Evolutionary conservation across 176 grass and related monocot species (phyloP).

Genomic region (Oryza rufipogon): DNA sequence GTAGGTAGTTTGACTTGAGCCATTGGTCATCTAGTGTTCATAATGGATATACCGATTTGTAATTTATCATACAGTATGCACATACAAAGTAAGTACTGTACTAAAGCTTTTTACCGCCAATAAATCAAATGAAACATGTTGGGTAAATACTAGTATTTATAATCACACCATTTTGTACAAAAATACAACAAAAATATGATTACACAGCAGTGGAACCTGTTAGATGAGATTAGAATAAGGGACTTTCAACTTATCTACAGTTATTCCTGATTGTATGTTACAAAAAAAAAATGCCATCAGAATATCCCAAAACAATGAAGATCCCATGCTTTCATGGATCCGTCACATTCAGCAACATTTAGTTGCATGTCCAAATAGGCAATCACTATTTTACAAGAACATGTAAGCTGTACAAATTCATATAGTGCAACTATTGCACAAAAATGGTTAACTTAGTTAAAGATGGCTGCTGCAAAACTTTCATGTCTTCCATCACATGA

Average conservation of each 20-base stretch:
- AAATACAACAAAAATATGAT: slow-evolving; percentile 19
- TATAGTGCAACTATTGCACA: neutral
- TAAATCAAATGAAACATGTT: neutral
- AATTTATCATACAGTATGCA: no score
- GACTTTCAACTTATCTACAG: slow-evolving; percentile 34
- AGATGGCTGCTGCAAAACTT: slow-evolving; percentile 22
- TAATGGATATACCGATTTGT: no score
- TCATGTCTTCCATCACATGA: slow-evolving; percentile 13
- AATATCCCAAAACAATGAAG: neutral
- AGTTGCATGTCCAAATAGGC: neutral
- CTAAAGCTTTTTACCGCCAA: neutral
- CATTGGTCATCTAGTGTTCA: no score
- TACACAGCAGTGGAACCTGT: neutral
- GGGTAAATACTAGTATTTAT: neutral
- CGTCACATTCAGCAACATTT: slow-evolving; percentile 10
- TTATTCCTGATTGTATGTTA: slow-evolving; percentile 40
- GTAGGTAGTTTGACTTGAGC: no score
- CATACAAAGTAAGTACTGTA: no score
- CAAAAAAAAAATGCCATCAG: slow-evolving; percentile 27
- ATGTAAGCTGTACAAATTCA: slow-evolving; percentile 23
- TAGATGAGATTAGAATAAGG: neutral
- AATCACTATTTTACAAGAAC: neutral
- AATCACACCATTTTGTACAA: neutral
- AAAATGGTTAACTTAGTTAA: slow-evolving; percentile 42
- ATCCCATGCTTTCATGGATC: slow-evolving; percentile 33